These are phyloP conservation scores for Chytridium lagenaria DNA, from an alignment of 371 early-diverging fungal species.

Conservation along the genomic window DNA sequence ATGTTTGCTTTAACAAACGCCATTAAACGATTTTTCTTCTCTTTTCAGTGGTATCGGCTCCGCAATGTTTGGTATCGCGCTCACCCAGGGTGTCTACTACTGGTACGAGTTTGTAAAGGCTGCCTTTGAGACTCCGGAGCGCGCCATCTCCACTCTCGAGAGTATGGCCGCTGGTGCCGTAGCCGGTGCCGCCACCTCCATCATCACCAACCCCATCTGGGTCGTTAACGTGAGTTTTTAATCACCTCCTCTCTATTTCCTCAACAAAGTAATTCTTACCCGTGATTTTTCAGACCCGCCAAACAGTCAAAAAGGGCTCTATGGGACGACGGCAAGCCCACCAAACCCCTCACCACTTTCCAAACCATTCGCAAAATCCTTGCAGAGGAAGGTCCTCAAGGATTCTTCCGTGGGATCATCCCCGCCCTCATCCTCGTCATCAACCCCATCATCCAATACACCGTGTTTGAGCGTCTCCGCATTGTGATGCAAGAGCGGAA, in stretches of 20 bases:
- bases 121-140: constrained; percentile 68
- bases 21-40: neutral
- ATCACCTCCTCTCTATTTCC: neutral
- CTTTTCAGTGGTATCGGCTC: constrained; percentile 85
- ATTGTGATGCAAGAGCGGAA: constrained; percentile 57
- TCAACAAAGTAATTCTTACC: neutral
- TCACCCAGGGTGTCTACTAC: constrained; percentile 94
- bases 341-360: constrained; percentile 38
- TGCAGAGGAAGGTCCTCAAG: constrained; percentile 81
- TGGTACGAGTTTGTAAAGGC: constrained; percentile 92
- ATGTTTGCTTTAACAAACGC: too few species aligned
- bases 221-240: constrained; percentile 80
- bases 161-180: constrained; percentile 91
- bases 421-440: constrained; percentile 95
- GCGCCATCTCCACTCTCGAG: constrained; percentile 79
- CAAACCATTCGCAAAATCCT: constrained; percentile 70
- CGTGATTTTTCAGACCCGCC: constrained; percentile 40
- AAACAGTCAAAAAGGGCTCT: constrained; percentile 53
- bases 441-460: constrained; percentile 98
- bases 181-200: constrained; percentile 66
- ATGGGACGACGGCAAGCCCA: constrained; percentile 39
- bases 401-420: constrained; percentile 85
- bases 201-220: constrained; percentile 97
- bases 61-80: constrained; percentile 93
- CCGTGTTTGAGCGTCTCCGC: constrained; percentile 93